A percentile compares a stretch with the other conserved stretches of the same genome.
These are phyloP conservation scores for Aspergillus japonicus DNA, from an alignment of 2,329 filamentous ascomycete genomes.

Conservation along the genomic window DNA sequence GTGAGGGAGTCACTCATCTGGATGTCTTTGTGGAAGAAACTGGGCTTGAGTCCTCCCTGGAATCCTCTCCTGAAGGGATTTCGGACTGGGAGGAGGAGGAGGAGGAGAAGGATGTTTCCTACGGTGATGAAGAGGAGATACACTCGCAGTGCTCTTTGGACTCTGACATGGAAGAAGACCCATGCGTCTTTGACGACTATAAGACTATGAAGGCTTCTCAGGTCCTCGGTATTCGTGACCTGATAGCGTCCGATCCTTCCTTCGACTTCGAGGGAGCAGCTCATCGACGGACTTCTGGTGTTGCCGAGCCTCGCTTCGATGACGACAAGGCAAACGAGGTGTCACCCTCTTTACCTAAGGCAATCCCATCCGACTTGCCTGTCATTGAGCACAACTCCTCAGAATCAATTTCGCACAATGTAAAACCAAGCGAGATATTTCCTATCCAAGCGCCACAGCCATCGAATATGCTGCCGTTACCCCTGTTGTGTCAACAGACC, in stretches of 20 bases:
- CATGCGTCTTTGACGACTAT: slow-evolving; percentile 8
- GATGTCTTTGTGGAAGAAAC: slow-evolving; percentile 7
- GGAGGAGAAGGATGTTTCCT: neutral
- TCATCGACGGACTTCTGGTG: neutral
- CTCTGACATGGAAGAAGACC: slow-evolving; percentile 11
- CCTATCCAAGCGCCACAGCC: neutral
- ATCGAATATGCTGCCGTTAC: neutral
- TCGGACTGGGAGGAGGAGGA: slow-evolving; percentile 11
- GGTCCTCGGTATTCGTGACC: neutral
- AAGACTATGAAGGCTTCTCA: slow-evolving; percentile 1
- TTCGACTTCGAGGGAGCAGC: neutral
- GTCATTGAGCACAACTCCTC: neutral
- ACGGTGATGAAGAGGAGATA: slow-evolving; percentile 10
- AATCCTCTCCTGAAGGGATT: slow-evolving; percentile 6
- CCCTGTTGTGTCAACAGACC: neutral
- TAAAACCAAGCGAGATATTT: neutral
- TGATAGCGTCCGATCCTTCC: neutral
- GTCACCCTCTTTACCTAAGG: neutral
- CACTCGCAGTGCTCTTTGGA: slow-evolving; percentile 3
- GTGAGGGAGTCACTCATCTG: slow-evolving; percentile 3
- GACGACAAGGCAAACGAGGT: no score
- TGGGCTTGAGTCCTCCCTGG: slow-evolving; percentile 1
- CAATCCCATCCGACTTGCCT: neutral
- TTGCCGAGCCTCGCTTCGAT: neutral
- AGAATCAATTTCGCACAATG: neutral